phyloP scores from a whole-genome alignment of 2,329 filamentous ascomycete genomes.

The Pezicula rhizophila region DNA sequence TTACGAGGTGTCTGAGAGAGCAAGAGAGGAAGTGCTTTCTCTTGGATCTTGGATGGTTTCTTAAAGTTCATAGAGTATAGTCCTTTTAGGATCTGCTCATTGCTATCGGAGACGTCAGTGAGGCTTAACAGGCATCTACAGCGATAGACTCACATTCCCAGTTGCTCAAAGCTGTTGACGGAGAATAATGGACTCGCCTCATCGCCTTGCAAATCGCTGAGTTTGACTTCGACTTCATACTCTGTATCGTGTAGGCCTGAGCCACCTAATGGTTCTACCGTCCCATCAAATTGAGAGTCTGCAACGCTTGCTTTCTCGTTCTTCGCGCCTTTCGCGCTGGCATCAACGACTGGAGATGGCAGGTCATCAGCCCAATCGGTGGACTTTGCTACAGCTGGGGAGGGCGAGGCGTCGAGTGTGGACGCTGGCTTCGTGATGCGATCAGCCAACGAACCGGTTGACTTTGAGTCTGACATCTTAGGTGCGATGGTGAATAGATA shows the following conservation, averaged over 20 bases:
- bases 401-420: not conserved
- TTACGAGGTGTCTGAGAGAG: constrained; percentile 81
- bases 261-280: constrained; percentile 33
- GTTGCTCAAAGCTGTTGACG: constrained; percentile 74
- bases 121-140: not conserved
- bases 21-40: constrained; percentile 85
- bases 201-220: constrained; percentile 83
- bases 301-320: constrained; percentile 1
- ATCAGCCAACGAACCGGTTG: constrained; percentile 36
- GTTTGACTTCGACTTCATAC: constrained; percentile 86
- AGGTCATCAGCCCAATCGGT: constrained; percentile 35
- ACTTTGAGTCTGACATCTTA: constrained; percentile 17
- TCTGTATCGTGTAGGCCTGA: constrained; percentile 62
- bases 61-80: constrained; percentile 78
- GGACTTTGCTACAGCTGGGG: constrained; percentile 1
- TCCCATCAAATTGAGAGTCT: constrained; percentile 39
- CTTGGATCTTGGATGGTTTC: constrained; percentile 97
- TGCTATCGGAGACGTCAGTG: constrained; percentile 30
- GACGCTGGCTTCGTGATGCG: constrained; percentile 36
- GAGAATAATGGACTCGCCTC: constrained; percentile 84
- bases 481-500: not conserved
- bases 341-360: constrained; percentile 18
- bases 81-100: constrained; percentile 65
- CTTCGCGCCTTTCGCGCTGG: constrained; percentile 6
- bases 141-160: constrained; percentile 64